These are phyloP conservation scores for Aspergillus thermomutatus DNA, from an alignment of 2,329 filamentous ascomycete species.

Conservation along the genomic window DNA sequence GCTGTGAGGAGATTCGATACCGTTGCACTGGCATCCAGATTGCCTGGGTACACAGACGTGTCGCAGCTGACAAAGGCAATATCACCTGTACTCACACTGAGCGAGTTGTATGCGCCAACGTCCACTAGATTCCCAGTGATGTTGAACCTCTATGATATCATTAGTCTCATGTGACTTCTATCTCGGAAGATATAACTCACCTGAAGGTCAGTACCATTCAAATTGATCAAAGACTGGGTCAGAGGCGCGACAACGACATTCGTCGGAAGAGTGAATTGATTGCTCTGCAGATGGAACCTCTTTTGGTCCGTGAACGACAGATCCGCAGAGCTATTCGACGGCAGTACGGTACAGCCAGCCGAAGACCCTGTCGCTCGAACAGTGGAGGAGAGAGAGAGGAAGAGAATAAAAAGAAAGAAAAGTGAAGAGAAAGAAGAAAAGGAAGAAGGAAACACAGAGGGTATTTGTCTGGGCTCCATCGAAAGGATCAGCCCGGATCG, in stretches of 20 bases:
- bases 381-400: conserved; percentile 9
- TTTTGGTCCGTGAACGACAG: conserved; percentile 17
- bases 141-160: conserved; percentile 22
- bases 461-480: conserved; percentile 10
- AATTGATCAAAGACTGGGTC: conserved; percentile 20
- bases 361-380: conserved; percentile 12
- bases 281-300: conserved; percentile 23
- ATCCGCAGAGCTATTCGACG: conserved; percentile 30
- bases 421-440: conserved; percentile 1
- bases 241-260: conserved; percentile 23
- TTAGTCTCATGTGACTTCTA: conserved; percentile 1
- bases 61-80: conserved; percentile 45
- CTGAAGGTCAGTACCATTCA: conserved; percentile 17
- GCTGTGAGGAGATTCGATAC: conserved; percentile 31
- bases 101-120: conserved; percentile 28
- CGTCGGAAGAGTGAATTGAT: conserved; percentile 17
- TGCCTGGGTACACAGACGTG: conserved; percentile 36
- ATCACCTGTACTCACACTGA: conserved; percentile 19
- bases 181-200: conserved; percentile 14
- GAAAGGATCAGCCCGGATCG: conserved; percentile 13
- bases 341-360: conserved; percentile 20
- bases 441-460: conserved; percentile 10
- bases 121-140: conserved; percentile 25
- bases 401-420: conserved; percentile 3
- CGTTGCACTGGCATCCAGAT: conserved; percentile 32